Evolutionary conservation across 805 yeast genomes (phyloP).

Genomic region (Clavispora santaluciae): DNA sequence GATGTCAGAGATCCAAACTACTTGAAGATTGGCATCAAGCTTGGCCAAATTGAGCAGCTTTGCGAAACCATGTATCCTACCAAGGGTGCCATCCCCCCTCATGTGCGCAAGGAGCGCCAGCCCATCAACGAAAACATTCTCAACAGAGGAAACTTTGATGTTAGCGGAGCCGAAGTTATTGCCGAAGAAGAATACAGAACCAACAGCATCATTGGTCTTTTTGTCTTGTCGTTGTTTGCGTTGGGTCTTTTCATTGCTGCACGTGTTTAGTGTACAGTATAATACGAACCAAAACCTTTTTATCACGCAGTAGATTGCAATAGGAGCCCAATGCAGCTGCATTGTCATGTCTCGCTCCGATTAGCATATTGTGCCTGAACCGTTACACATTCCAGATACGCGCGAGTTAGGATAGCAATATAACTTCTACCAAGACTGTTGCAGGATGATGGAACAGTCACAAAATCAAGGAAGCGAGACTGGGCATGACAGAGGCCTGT

Average conservation of each 20-base stretch:
- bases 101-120: constrained; percentile 35
- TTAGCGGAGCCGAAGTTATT: constrained; percentile 19
- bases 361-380: too few species aligned
- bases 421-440: too few species aligned
- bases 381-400: too few species aligned
- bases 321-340: too few species aligned
- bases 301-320: not conserved
- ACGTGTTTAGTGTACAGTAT: not conserved
- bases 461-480: too few species aligned
- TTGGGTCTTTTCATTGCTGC: not conserved
- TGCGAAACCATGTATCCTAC: constrained; percentile 75
- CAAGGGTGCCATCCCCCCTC: constrained; percentile 41
- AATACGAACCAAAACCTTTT: too few species aligned
- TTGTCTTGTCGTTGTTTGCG: not conserved
- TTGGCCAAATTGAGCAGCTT: constrained; percentile 86
- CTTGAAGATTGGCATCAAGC: constrained; percentile 72
- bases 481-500: too few species aligned
- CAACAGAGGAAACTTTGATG: constrained; percentile 39
- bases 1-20: constrained; percentile 83
- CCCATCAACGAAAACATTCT: constrained; percentile 34
- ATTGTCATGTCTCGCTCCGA: too few species aligned
- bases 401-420: too few species aligned
- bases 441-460: too few species aligned
- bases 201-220: constrained; percentile 5
- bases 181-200: constrained; percentile 17